Evolutionary conservation across 306 rosid species (phyloP).

Genomic region (Alnus rubra): DNA sequence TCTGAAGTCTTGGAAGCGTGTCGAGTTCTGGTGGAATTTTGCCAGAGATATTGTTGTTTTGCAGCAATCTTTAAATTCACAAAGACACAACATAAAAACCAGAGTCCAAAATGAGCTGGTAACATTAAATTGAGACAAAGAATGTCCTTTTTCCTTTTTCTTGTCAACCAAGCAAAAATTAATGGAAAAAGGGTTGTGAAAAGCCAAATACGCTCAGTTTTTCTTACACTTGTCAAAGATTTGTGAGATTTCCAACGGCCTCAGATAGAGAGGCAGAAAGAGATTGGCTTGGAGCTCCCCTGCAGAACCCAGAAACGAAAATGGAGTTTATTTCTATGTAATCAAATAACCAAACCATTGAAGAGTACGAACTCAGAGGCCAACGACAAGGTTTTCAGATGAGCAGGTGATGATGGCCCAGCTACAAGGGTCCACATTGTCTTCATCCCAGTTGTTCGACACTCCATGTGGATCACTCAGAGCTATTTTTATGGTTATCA

Average conservation of each 20-base stretch:
- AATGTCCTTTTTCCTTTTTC: conserved; percentile 3
- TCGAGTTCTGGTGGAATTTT: conserved; percentile 76
- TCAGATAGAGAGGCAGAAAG: conserved; percentile 80
- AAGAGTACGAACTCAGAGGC: conserved; percentile 59
- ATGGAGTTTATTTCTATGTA: neutral
- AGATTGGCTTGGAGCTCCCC: conserved; percentile 96
- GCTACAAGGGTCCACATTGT: conserved; percentile 94
- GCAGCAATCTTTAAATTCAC: conserved; percentile 60
- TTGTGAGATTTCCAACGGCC: conserved; percentile 73
- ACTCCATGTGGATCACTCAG: conserved; percentile 81
- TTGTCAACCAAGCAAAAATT: neutral
- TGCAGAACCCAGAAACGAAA: conserved; percentile 29
- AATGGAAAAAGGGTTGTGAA: neutral
- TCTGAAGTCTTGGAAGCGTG: conserved; percentile 67
- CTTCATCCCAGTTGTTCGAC: conserved; percentile 80
- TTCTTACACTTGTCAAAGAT: conserved; percentile 87
- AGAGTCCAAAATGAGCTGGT: conserved; percentile 4
- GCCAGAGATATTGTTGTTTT: conserved; percentile 88
- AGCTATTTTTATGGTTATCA: conserved; percentile 51
- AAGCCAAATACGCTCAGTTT: neutral
- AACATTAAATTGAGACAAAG: neutral
- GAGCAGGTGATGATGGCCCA: conserved; percentile 97
- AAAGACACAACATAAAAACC: conserved; percentile 20
- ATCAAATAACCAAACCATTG: neutral
- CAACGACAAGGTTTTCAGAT: conserved; percentile 64